A percentile compares a stretch with the other conserved stretches of the same genome.
Conservation (phyloP, 331 rosid genomes). For the Acacia concinna region DNA sequence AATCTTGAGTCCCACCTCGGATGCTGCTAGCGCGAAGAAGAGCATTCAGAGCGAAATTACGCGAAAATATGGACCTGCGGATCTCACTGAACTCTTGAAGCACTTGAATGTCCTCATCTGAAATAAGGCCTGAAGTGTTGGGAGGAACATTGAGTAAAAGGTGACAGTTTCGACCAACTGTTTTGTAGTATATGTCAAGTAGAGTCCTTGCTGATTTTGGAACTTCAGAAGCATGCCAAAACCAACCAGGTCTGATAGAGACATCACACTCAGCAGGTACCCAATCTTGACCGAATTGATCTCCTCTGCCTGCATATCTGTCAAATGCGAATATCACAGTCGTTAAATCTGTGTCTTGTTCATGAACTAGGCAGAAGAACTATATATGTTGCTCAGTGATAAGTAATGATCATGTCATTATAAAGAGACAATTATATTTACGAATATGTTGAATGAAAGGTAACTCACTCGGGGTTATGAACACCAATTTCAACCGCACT, state of each 20-base stretch:
- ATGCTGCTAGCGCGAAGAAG: constrained; percentile 63
- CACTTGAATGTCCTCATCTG: constrained; percentile 75
- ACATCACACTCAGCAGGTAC: constrained; percentile 85
- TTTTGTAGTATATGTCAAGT: constrained; percentile 83
- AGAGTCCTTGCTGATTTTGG: constrained; percentile 83
- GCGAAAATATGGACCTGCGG: constrained; percentile 65
- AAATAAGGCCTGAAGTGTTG: constrained; percentile 82
- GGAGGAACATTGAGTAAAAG: constrained; percentile 87
- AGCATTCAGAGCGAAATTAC: constrained; percentile 62
- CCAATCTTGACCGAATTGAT: constrained; percentile 82
- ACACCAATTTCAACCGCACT: constrained; percentile 50
- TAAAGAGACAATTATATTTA: constrained; percentile 4
- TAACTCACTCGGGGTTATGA: constrained; percentile 55
- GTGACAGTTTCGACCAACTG: constrained; percentile 78
- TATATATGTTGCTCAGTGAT: background rate
- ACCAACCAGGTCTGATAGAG: constrained; percentile 91
- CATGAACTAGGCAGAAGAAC: too few relatives aligned
- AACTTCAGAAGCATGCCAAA: constrained; percentile 81
- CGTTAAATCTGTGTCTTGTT: background rate
- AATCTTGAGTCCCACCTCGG: constrained; percentile 56
- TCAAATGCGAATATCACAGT: constrained; percentile 11
- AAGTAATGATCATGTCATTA: constrained; percentile 1
- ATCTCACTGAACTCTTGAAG: constrained; percentile 72
- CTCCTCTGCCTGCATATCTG: constrained; percentile 72
- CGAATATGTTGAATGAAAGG: constrained; percentile 19